These are phyloP conservation scores for Toxoplasma gondii DNA, from an alignment of 169 alveolate species.

Conservation along the genomic window DNA sequence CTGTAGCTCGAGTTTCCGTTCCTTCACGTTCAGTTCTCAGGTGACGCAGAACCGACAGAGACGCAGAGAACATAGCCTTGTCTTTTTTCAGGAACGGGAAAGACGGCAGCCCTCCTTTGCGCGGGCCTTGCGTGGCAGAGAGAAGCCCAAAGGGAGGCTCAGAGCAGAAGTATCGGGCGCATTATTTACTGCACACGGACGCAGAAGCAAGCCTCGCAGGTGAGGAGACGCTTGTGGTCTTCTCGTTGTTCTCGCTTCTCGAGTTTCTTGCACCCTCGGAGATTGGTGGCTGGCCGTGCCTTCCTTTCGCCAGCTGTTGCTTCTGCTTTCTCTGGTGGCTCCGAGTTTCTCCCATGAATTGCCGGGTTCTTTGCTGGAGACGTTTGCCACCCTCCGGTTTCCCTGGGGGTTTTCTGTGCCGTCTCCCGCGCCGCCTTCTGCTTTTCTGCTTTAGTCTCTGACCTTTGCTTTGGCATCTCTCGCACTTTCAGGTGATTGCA, in stretches of 20 bases:
- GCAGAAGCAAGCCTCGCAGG: slow-evolving; percentile 45
- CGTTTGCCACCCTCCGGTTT: too few relatives aligned
- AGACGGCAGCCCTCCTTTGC: slow-evolving; percentile 57
- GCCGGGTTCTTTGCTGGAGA: too few relatives aligned
- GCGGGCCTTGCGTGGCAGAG: slow-evolving; percentile 59
- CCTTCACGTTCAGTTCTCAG: too few relatives aligned
- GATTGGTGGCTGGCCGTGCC: neutral
- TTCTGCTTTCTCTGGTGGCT: too few relatives aligned
- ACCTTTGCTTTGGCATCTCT: too few relatives aligned
- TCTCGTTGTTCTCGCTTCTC: neutral
- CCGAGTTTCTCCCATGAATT: too few relatives aligned
- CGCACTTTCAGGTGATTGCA: neutral
- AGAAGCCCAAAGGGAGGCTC: neutral
- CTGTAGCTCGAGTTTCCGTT: too few relatives aligned
- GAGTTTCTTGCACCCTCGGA: neutral
- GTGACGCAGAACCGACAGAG: too few relatives aligned
- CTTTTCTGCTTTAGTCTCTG: too few relatives aligned
- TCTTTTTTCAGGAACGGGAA: slow-evolving; percentile 39
- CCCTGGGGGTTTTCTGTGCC: too few relatives aligned
- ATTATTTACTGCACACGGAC: slow-evolving; percentile 46
- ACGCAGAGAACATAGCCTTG: neutral
- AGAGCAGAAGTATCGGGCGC: neutral
- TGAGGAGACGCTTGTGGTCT: neutral
- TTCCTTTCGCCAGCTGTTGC: neutral
- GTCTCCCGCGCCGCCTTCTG: too few relatives aligned